Conservation (phyloP, 352 stramenopile species). For the Globisporangium spiculum region DNA sequence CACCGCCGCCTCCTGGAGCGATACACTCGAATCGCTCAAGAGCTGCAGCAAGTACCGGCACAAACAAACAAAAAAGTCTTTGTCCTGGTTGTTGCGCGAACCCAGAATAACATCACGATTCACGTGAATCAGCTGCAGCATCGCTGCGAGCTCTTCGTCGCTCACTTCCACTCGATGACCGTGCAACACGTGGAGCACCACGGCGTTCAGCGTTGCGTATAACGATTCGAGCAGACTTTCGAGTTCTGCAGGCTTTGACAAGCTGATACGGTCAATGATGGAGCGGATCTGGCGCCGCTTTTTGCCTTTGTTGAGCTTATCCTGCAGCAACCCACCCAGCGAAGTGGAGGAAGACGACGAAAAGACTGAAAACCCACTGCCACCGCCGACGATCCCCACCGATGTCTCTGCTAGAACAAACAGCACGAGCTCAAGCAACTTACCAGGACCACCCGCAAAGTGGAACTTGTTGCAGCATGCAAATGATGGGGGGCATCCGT, state of each 20-base stretch:
- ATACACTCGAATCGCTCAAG: conserved; percentile 28
- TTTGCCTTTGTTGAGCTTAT: conserved; percentile 57
- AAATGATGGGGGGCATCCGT: conserved; percentile 47
- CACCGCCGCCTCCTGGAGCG: conserved; percentile 46
- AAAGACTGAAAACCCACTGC: conserved; percentile 17
- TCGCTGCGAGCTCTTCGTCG: conserved; percentile 44
- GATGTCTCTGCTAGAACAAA: conserved; percentile 52
- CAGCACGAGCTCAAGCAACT: conserved; percentile 58
- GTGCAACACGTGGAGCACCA: conserved; percentile 62
- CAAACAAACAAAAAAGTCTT: conserved; percentile 60
- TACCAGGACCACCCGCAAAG: conserved; percentile 48
- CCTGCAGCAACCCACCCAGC: conserved; percentile 47
- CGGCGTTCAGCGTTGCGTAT: conserved; percentile 48
- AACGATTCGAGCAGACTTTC: conserved; percentile 49
- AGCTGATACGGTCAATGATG: conserved; percentile 46
- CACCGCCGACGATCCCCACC: conserved; percentile 26
- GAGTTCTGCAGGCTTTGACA: conserved; percentile 49
- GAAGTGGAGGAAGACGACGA: conserved; percentile 24
- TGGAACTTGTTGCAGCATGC: conserved; percentile 50
- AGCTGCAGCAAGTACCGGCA: conserved; percentile 63
- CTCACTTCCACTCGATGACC: conserved; percentile 46
- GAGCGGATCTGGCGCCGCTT: conserved; percentile 44
- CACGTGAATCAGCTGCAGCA: conserved; percentile 56
- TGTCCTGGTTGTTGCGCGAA: conserved; percentile 51
- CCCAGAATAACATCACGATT: conserved; percentile 60